Evolutionary conservation across 768 basidiomycete species (phyloP), one percentile per base, ranked within the genome.

Genomic region (Kwoniella dendrophila): DNA sequence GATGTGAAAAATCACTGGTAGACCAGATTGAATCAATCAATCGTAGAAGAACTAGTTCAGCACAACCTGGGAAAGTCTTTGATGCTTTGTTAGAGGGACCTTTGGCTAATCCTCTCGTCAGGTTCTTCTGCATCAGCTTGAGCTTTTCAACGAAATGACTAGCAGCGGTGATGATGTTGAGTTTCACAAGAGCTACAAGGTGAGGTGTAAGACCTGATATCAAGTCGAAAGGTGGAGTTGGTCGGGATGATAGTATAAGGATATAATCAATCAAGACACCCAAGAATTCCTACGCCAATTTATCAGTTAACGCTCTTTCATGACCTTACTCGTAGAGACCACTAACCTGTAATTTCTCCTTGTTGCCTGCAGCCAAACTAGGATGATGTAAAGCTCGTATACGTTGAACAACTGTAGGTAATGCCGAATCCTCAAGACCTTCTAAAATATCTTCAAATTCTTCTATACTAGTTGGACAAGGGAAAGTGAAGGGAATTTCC

Each of bases 321-420:
- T 26, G 4, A 56, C 29, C 11, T 26, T 1, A 44, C 14, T 20
- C 44, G n/a, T 20, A 58, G 16, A 10, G 11, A 18, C 26, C 34
- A 76, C 83, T 52, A 65, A 91, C 94, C 85, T 95, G 91, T 22
- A 98, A 82, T 80, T 90, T 96, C 75, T 85, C 83, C 74, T 93
- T 96, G 82, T 99, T 98, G 20, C 90, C 92, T 20, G 88, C 85
- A 1, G 85, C 87, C n/a, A 98, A 82, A 73, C 91, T 95, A 0
- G 94, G 90, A 74, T 99, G 96, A 73, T 96, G 87, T 7, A 98
- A 80, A 0, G 90, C 84, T 11, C 94, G 86, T 47, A 98, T 93
- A 44, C 96, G 88, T 72, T 97, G 88, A 34, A 97, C 82, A 1
- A 97, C 91, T 0, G 82, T 86, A 3, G 87, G 85, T 1, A 95